Evolutionary conservation across 2,329 filamentous ascomycete species (phyloP).

Genomic region (Neofusicoccum laricinum): DNA sequence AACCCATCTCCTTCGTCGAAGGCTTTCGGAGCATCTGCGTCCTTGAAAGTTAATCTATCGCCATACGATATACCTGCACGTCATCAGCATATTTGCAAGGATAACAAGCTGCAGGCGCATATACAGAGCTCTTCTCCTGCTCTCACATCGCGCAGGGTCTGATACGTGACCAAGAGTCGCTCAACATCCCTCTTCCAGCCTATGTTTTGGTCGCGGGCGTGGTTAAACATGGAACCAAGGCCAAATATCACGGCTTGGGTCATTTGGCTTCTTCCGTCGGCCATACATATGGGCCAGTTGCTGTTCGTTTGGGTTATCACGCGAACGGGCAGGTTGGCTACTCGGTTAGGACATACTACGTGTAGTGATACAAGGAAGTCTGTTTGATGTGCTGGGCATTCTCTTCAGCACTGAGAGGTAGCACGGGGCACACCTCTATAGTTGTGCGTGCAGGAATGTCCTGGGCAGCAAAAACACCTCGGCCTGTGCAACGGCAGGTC

Average conservation of each 20-base stretch:
- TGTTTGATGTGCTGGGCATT: constrained; percentile 49
- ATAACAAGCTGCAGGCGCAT: constrained; percentile 8
- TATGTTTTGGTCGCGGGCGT: constrained; percentile 54
- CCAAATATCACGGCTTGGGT: constrained; percentile 55
- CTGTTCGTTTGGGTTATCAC: constrained; percentile 24
- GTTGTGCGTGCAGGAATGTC: constrained; percentile 48
- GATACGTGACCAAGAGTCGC: constrained; percentile 48
- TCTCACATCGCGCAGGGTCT: constrained; percentile 47
- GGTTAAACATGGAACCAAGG: constrained; percentile 59
- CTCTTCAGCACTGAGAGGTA: constrained; percentile 48
- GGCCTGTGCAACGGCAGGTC: constrained; percentile 36
- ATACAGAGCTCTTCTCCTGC: constrained; percentile 56
- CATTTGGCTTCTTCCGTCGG: constrained; percentile 28
- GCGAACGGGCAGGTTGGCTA: background rate
- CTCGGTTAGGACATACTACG: constrained; percentile 45
- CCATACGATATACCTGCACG: constrained; percentile 47
- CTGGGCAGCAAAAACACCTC: constrained; percentile 51
- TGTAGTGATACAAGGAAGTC: constrained; percentile 55
- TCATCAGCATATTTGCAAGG: background rate
- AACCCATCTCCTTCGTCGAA: constrained; percentile 33
- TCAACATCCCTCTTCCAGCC: constrained; percentile 52
- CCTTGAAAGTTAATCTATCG: constrained; percentile 45
- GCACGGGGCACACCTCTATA: constrained; percentile 52
- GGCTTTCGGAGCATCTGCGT: constrained; percentile 28
- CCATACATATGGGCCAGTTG: constrained; percentile 42